These are phyloP conservation scores for Arabidopsis suecica DNA, from an alignment of 345 rosid genomes.

Conservation along the genomic window DNA sequence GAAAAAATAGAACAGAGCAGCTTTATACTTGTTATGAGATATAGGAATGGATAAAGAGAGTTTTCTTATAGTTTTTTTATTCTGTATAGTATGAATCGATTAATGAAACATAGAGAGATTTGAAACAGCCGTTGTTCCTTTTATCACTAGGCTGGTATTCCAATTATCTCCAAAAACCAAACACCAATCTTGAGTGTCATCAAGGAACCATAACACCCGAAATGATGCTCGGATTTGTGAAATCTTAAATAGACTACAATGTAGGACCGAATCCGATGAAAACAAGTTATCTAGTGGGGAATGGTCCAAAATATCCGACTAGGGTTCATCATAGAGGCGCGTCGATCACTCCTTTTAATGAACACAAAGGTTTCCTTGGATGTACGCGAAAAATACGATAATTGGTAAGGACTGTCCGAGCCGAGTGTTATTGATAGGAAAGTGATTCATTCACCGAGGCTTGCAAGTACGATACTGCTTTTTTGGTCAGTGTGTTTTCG, in stretches of 20 bases:
- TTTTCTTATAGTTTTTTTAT: slow-evolving; percentile 7
- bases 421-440: no score
- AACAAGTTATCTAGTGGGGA: slow-evolving; percentile 80
- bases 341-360: slow-evolving; percentile 70
- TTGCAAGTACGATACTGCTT: no score
- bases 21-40: background rate
- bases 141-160: slow-evolving; percentile 1
- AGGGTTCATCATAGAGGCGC: slow-evolving; percentile 91
- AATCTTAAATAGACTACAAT: slow-evolving; percentile 79
- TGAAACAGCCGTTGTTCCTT: slow-evolving; percentile 11
- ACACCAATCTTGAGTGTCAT: slow-evolving; percentile 53
- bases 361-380: slow-evolving; percentile 47
- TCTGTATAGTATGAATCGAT: slow-evolving; percentile 1
- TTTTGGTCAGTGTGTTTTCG: no score
- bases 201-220: slow-evolving; percentile 47
- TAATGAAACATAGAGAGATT: slow-evolving; percentile 21
- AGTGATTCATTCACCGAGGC: no score
- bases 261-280: slow-evolving; percentile 76
- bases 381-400: no score
- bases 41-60: slow-evolving; percentile 1
- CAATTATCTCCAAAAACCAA: slow-evolving; percentile 8
- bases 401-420: no score
- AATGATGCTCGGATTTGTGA: slow-evolving; percentile 60
- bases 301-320: slow-evolving; percentile 63
- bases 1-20: slow-evolving; percentile 6